Conservation (phyloP, 2,329 filamentous ascomycete genomes). For the Triangularia setosa region DNA sequence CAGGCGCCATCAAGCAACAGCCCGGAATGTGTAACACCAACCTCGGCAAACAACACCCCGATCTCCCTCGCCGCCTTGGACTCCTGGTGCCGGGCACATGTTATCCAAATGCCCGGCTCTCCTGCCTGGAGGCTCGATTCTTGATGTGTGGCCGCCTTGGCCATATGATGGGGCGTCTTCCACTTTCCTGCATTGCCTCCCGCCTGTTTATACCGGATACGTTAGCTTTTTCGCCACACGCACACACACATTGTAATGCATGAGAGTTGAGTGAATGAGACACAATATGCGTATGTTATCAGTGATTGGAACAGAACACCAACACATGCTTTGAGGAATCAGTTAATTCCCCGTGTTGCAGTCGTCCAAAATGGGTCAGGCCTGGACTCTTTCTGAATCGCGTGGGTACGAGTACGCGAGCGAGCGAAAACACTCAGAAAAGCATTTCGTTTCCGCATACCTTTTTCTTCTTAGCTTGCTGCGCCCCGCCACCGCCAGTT, state of each 20-base stretch:
- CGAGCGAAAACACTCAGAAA: not conserved
- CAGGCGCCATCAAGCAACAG: not conserved
- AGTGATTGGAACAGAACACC: not conserved
- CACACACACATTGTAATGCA: not conserved
- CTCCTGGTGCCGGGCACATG: slow-evolving; percentile 69
- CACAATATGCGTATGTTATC: not conserved
- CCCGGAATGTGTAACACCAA: slow-evolving; percentile 34
- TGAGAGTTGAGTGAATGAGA: not conserved
- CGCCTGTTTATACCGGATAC: slow-evolving; percentile 33
- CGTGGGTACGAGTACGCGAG: not conserved
- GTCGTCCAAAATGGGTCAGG: not conserved
- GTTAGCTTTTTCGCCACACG: not conserved
- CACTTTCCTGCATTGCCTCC: slow-evolving; percentile 52
- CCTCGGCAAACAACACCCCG: slow-evolving; percentile 61
- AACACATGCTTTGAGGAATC: not conserved
- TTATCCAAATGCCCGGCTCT: slow-evolving; percentile 73
- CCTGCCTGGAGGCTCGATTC: slow-evolving; percentile 58
- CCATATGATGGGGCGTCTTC: slow-evolving; percentile 57
- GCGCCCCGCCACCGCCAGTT: slow-evolving; percentile 25
- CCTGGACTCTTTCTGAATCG: not conserved
- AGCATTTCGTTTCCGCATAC: slow-evolving; percentile 12
- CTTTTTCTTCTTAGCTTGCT: slow-evolving; percentile 36
- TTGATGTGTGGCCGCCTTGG: slow-evolving; percentile 42
- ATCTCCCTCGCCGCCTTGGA: slow-evolving; percentile 66
- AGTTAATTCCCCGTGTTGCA: too few relatives aligned